A percentile compares a stretch with the other conserved stretches of the same genome.
phyloP scores from a whole-genome alignment of 2,329 filamentous ascomycete species.

The Alternaria consortialis region DNA sequence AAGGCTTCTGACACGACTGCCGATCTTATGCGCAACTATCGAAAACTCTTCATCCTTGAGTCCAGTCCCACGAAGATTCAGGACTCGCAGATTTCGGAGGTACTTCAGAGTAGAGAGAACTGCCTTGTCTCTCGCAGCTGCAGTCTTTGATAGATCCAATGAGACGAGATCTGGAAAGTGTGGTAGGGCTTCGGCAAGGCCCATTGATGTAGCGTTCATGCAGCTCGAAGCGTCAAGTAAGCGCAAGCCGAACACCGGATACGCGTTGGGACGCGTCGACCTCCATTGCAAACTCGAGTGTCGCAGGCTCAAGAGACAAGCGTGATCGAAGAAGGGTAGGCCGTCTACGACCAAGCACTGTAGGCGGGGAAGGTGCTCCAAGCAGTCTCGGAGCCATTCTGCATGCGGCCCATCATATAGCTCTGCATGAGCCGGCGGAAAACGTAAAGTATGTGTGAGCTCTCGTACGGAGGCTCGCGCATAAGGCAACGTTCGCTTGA shows the following conservation, averaged over 20 bases:
- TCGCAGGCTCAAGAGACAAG: conserved; percentile 62
- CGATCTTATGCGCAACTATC: conserved; percentile 62
- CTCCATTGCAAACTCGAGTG: conserved; percentile 41
- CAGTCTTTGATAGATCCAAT: conserved; percentile 66
- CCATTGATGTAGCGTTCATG: conserved; percentile 65
- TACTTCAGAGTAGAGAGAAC: conserved; percentile 60
- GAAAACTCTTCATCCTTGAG: conserved; percentile 63
- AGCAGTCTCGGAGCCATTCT: conserved; percentile 67
- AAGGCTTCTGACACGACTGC: conserved; percentile 62
- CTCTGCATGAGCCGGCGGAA: conserved; percentile 68
- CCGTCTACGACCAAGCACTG: conserved; percentile 68
- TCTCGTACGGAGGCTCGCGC: conserved; percentile 62
- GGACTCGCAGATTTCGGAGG: conserved; percentile 62
- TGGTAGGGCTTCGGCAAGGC: conserved; percentile 61
- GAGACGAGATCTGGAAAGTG: conserved; percentile 65
- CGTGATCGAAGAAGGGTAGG: conserved; percentile 70
- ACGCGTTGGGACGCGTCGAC: conserved; percentile 31
- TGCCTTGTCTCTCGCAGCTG: conserved; percentile 57
- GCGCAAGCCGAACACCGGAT: conserved; percentile 59
- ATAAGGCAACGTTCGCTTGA: conserved; percentile 65
- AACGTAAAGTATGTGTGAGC: conserved; percentile 68
- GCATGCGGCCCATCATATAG: conserved; percentile 67
- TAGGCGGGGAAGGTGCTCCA: conserved; percentile 66
- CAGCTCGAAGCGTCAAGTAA: conserved; percentile 66
- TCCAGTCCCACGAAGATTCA: conserved; percentile 65